Evolutionary conservation across 805 yeast genomes (phyloP), one percentile per base, ranked within the genome.

Genomic region (Pichia ethanolica): DNA sequence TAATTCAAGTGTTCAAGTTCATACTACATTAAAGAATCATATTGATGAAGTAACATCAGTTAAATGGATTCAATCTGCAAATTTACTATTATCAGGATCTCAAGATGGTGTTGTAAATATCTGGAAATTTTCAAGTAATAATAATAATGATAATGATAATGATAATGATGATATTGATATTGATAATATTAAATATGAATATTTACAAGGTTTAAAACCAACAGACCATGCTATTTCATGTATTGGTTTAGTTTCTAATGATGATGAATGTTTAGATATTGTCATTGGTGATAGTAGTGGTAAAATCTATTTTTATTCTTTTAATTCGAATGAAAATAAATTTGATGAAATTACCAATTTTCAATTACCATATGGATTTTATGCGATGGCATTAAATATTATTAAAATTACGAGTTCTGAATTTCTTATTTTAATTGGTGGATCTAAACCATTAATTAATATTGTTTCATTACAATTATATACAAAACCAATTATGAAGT

Each of bases 241-340:
- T 42, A 45, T 54, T 36, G 51, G 47, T 4, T 20, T 46, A 1
- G 45, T 37, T 8, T 42, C 39, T 9, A 47, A 42, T 9, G 51
- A 52, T 35, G 35, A 30, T 3, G 52, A 56, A 46, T 65, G 65
- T 7, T 51, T 63, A 0, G 41, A 81, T 7, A 65, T 87, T 45
- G 73, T 71, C 1, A 72, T 83, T 28, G 93, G 91, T 11, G 75
- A 80, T 53, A 78, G 90, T 2, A 75, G 73, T 53, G 95, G 95
- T 0, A 52, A 64, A 0, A 61, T 86, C 4, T 66, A 70, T 5
- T 45, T 83, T 5, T 84, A 89, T 87, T 57, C 52, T 10, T 53
- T 67, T n/a, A 56, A 56, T 26, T 9, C 20, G 1, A 34, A 46
- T 7, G 59, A 46, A 2, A 60, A 50, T 39, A 53, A 42, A n/a